Base-by-base conservation (phyloP, 1,139 yeast genomes). In the Nakaseomyces bracarensis region DNA sequence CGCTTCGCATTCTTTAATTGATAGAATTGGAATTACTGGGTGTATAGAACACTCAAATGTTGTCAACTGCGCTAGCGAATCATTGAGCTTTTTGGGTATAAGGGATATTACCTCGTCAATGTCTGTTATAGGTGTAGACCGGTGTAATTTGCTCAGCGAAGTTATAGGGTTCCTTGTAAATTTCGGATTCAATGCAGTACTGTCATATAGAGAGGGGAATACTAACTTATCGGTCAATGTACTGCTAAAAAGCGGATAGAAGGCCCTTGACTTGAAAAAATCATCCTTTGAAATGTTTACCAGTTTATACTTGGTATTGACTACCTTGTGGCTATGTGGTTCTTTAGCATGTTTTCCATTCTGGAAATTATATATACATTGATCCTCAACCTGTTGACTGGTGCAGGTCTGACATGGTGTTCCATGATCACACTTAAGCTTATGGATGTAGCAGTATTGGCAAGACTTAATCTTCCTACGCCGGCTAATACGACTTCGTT, bases 21-120 rank as follows among this genome's bases (percentile, higher is more conserved):
- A 42, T 10, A 55, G 15, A 9, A 56, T 36, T 2, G 60, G 60
- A 14, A 56, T 46, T 10, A 56, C 50, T 8, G 60, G 56, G 44
- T 56, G 53, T 3, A 56, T 42, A 4, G 48, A 38, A 9, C 47
- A 49, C 27, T 54, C 51, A 42, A 47, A 56, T 4, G 43, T 43
- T 15, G 50, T 51, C 5, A 52, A 39, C 37, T 51, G 48, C 21
- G 44, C 36, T 36, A 37, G 30, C 7, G 53, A 51, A 10, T 45
- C 39, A 11, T 44, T 44, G 13, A 36, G 42, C 3, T 48, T 39
- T n/a, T 42, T 28, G 2, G 58, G 57, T 2, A 54, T 33, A 26
- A 52, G 31, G 7, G 46, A 29, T 33, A 49, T 21, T 6, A 49
- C 46, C 6, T 52, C 57, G n/a, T 47, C 48, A 11, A 47, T 31